phyloP scores from a whole-genome alignment of 2,329 filamentous ascomycete genomes.

The Blumeriella jaapii region DNA sequence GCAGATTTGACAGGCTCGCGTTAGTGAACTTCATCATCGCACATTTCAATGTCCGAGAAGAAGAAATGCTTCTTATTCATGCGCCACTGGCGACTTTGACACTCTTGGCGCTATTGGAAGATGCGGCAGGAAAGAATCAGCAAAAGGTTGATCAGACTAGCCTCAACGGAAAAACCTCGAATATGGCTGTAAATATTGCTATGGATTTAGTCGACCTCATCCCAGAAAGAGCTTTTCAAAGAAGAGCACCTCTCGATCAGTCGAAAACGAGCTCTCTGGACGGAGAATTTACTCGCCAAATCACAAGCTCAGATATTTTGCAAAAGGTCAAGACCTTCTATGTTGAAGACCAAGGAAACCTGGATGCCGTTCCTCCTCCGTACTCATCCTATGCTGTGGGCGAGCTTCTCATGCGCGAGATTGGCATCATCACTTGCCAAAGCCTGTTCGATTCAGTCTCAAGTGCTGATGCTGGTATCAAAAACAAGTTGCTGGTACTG shows the following conservation, averaged over 20 bases:
- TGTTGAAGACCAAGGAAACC: constrained; percentile 55
- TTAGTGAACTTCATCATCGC: constrained; percentile 72
- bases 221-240: constrained; percentile 50
- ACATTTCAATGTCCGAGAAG: constrained; percentile 88
- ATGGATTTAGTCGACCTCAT: constrained; percentile 50
- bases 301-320: constrained; percentile 41
- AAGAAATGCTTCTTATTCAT: constrained; percentile 86
- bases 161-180: constrained; percentile 18
- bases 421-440: constrained; percentile 39
- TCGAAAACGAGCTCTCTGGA: constrained; percentile 16
- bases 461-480: constrained; percentile 40
- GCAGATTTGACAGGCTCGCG: constrained; percentile 50
- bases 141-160: constrained; percentile 19
- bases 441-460: constrained; percentile 33
- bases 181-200: constrained; percentile 36
- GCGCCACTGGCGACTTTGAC: constrained; percentile 67
- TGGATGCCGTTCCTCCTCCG: constrained; percentile 50
- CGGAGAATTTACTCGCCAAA: constrained; percentile 23
- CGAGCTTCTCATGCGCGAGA: constrained; percentile 53
- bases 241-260: constrained; percentile 21
- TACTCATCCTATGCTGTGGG: constrained; percentile 44
- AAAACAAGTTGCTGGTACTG: constrained; percentile 47
- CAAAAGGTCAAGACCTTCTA: constrained; percentile 56
- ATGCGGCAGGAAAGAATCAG: constrained; percentile 33
- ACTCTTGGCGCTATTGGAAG: constrained; percentile 44